phyloP scores from a whole-genome alignment of 2,329 filamentous ascomycete genomes.

The Venturia nashicola region DNA sequence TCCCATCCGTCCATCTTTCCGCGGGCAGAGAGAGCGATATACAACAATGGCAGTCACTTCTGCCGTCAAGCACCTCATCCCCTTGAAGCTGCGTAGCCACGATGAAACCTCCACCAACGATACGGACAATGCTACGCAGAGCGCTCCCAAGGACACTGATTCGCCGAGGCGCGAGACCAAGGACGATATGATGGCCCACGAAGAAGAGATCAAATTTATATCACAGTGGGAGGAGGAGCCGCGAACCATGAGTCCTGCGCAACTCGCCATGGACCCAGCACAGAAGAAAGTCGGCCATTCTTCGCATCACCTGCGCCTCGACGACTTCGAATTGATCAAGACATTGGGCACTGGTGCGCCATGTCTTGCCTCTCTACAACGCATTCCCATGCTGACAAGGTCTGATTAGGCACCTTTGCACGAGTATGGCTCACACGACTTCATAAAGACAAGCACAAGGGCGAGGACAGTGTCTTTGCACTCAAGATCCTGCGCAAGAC shows the following conservation, averaged over 20 bases:
- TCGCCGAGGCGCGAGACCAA: not conserved
- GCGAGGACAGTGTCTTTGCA: constrained; percentile 59
- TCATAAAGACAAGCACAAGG: constrained; percentile 34
- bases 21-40: constrained; percentile 11
- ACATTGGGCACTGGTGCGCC: constrained; percentile 61
- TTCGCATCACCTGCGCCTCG: constrained; percentile 18
- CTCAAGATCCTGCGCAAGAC: constrained; percentile 63
- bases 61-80: constrained; percentile 22
- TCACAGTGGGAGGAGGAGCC: constrained; percentile 35
- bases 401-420: constrained; percentile 57
- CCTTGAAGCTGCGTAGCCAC: constrained; percentile 18
- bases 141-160: not conserved
- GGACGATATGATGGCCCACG: constrained; percentile 24
- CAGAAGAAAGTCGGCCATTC: constrained; percentile 9
- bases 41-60: constrained; percentile 20
- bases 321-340: constrained; percentile 61
- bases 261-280: constrained; percentile 23
- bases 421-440: constrained; percentile 68
- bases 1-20: not conserved
- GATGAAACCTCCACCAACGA: constrained; percentile 17
- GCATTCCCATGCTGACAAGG: not conserved
- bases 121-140: constrained; percentile 11
- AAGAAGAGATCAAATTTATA: constrained; percentile 34
- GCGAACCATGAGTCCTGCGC: constrained; percentile 27
- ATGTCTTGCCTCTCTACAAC: constrained; percentile 11